Evolutionary conservation across 2,329 filamentous ascomycete genomes (phyloP).

Genomic region (Monosporascus sp.): DNA sequence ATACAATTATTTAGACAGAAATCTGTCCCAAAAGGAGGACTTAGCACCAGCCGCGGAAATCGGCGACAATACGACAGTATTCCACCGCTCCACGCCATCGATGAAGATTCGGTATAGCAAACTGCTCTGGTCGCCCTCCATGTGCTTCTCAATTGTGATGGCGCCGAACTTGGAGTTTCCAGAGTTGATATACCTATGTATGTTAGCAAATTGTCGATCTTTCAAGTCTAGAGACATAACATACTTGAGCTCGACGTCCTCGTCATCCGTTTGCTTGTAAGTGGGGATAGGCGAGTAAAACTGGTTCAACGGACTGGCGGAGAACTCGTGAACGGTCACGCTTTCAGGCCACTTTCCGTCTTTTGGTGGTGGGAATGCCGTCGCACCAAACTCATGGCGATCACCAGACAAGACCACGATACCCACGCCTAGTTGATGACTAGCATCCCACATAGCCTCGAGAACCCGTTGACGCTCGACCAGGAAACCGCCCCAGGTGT

Average conservation of each 20-base stretch:
- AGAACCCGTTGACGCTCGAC: conserved; percentile 73
- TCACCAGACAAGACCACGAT: conserved; percentile 86
- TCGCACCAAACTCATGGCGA: conserved; percentile 94
- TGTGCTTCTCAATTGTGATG: conserved; percentile 68
- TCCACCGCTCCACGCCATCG: conserved; percentile 77
- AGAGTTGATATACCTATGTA: conserved; percentile 64
- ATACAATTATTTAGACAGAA: conserved; percentile 18
- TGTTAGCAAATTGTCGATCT: conserved; percentile 14
- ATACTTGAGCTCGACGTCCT: conserved; percentile 82
- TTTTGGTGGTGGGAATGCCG: conserved; percentile 62
- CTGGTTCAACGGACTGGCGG: conserved; percentile 84
- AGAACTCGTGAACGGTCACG: conserved; percentile 81
- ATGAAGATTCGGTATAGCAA: conserved; percentile 79
- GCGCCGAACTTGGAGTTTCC: conserved; percentile 88
- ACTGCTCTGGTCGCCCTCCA: conserved; percentile 61
- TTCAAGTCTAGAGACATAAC: conserved; percentile 24
- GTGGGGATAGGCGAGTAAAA: conserved; percentile 85
- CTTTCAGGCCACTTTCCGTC: conserved; percentile 57
- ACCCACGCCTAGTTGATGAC: conserved; percentile 62
- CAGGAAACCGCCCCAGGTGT: conserved; percentile 94
- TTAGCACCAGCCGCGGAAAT: conserved; percentile 29
- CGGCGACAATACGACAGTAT: conserved; percentile 48
- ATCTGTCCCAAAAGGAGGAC: conserved; percentile 43
- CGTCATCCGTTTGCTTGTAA: conserved; percentile 73
- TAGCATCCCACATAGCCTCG: conserved; percentile 87